Base-by-base conservation (phyloP, 345 rosid species). In the Euclidium syriacum region DNA sequence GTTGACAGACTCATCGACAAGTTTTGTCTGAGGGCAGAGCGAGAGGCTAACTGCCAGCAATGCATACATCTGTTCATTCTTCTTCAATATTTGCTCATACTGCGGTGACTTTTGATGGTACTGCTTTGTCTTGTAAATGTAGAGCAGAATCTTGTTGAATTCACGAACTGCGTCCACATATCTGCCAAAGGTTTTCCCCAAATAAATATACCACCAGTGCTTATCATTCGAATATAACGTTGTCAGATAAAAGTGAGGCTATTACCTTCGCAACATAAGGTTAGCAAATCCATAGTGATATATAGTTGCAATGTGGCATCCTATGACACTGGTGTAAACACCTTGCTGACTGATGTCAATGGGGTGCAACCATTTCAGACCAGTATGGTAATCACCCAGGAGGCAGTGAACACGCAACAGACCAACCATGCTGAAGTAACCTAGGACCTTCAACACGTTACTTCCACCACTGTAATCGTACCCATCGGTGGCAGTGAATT, bases 1-100 rank as follows among this genome's bases (percentile, higher is more conserved):
- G 68, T 81, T 87, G 38, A 94, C 97, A 49, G 95, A 84, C 68
- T 94, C 99, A 5, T 94, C 99, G 18, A 90, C 84, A 71, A 90
- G 95, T 73, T 90, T 87, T 42, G 77, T 77, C 69, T 90, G 99
- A 14, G 97, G 99, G 47, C 99, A 94, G 59, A 94, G 92, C 4
- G 95, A 90, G 51, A 90, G 92, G 64, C 79, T 75, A 70, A 90
- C 79, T 0, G 92, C 96, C 59, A 94, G 79, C 69, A 90, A 73
- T 35, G 97, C 99, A 83, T 90, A 94, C 96, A 94, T 94, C 76
- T 94, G 99, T 75, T 94, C 99, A 64, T 94, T 94, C 84, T 94
- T 94, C 81, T 94, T 94, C 42, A 94, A 79, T 62, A 94, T 80
- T 68, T 87, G 99, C 77, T 90, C 97, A 61, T 94, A 90, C 65